Base-by-base conservation (phyloP, 148 eudicot species). In the Vaccinium macrocarpon region DNA sequence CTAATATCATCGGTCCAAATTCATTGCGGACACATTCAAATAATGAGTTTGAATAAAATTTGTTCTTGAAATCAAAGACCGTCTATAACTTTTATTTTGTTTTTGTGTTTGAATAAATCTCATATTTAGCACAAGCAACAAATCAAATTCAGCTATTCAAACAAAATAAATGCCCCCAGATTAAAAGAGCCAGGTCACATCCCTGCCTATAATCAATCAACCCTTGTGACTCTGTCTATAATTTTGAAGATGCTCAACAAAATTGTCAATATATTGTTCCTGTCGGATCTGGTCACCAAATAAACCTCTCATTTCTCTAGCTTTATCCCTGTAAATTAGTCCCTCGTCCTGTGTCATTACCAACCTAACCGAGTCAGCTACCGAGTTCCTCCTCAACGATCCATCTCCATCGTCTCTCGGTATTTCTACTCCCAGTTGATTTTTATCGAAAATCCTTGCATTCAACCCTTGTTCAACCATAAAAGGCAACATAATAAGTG, bases 341-440 rank as follows among this genome's bases (percentile, higher is more conserved):
- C 78, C 78, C 11, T 13, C 8, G 4, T 48, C 8, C 1, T 21
- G 10, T 2, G 7, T 51, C 16, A n/a, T 61, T 1, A 57, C 74
- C 81, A 76, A 83, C 19, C 49, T 76, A 7, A 76, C 25, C 10
- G 85, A 57, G 27, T 77, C 81, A 9, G 85, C 81, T 48, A 83
- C 85, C 9, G 85, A 76, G 75, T 83, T 27, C 18, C 59, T 32
- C 1, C 46, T 76, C 18, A 83, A 42, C 2, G 70, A 27, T n/a
- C 85, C 81, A 25, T 83, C 85, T 59, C 13, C 8, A 5, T 83
- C 85, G 19, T 62, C 62, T 83, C 85, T 83, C 5, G 59, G 75
- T 76, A 83, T 83, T 42, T 59, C 49, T 6, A 57, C 5, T 14
- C 85, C 85, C 3, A 77, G n/a, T 7, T 61, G 49, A 11, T 76